A percentile compares a stretch with the other conserved stretches of the same genome.
These are phyloP conservation scores for Populus davidiana DNA, from an alignment of 345 rosid genomes.

Conservation along the genomic window DNA sequence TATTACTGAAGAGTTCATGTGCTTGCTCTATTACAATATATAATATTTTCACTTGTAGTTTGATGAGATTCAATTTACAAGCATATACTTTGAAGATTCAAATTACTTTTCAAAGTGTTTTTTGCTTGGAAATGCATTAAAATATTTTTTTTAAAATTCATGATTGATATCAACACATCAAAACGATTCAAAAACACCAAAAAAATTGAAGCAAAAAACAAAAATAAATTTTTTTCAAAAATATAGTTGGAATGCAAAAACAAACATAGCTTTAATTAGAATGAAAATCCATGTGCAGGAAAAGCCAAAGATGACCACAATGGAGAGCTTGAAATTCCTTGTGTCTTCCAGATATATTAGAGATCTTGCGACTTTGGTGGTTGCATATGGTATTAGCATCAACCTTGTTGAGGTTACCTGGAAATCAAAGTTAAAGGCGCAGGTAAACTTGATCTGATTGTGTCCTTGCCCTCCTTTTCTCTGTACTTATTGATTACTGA, in stretches of 20 bases:
- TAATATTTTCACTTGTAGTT: not conserved
- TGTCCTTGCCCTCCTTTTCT: not conserved
- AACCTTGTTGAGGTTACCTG: slow-evolving; percentile 98
- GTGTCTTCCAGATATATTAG: slow-evolving; percentile 83
- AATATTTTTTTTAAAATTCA: no score
- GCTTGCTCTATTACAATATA: not conserved
- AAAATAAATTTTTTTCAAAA: no score
- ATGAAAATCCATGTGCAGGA: slow-evolving; percentile 43
- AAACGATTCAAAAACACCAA: no score
- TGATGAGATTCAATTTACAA: not conserved
- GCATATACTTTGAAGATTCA: not conserved
- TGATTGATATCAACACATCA: no score
- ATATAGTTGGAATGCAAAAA: no score
- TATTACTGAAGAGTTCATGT: not conserved
- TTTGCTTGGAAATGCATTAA: no score
- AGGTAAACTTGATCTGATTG: slow-evolving; percentile 45
- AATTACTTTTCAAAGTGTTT: no score
- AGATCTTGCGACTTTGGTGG: slow-evolving; percentile 94
- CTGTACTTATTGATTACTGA: not conserved
- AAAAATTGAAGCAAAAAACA: no score
- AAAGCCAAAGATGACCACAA: slow-evolving; percentile 87
- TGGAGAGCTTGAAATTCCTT: slow-evolving; percentile 97
- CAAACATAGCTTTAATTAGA: no score
- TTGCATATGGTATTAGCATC: slow-evolving; percentile 96
- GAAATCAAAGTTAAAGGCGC: slow-evolving; percentile 99